Percentiles rank a stretch among this genome's conserved stretches.
Evolutionary conservation across 1,284 basidiomycete genomes (phyloP).

Genomic region (Sanghuangporus baumii): DNA sequence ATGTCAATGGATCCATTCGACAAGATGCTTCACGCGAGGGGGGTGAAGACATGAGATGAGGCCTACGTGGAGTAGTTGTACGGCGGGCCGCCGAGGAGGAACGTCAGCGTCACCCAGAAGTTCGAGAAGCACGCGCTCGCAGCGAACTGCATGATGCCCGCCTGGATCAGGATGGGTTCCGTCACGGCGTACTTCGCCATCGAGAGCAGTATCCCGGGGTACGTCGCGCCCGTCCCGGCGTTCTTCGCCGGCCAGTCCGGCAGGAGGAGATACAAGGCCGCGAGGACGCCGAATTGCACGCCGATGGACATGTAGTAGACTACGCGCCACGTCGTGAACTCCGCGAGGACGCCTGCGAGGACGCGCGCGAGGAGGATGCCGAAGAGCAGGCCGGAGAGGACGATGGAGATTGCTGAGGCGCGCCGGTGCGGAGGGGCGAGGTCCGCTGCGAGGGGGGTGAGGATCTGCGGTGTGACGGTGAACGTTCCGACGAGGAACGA

Average conservation of each 20-base stretch:
- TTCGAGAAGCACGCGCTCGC: slow-evolving; percentile 53
- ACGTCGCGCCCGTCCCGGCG: slow-evolving; percentile 40
- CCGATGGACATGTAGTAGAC: slow-evolving; percentile 65
- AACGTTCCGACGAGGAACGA: slow-evolving; percentile 52
- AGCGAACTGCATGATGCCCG: slow-evolving; percentile 49
- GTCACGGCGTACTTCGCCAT: slow-evolving; percentile 66
- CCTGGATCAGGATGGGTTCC: slow-evolving; percentile 65
- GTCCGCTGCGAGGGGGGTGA: slow-evolving; percentile 62
- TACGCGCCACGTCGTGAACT: slow-evolving; percentile 56
- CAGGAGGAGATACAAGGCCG: slow-evolving; percentile 49
- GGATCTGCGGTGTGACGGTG: slow-evolving; percentile 52
- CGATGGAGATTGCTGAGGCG: slow-evolving; percentile 59
- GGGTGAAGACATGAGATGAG: slow-evolving; percentile 31
- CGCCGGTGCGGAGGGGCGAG: slow-evolving; percentile 58
- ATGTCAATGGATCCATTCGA: too few relatives aligned
- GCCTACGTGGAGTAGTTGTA: slow-evolving; percentile 67
- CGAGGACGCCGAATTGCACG: slow-evolving; percentile 45
- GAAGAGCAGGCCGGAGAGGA: slow-evolving; percentile 61
- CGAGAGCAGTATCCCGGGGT: slow-evolving; percentile 54
- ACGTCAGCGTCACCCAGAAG: slow-evolving; percentile 72
- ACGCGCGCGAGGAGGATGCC: slow-evolving; percentile 70
- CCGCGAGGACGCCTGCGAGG: slow-evolving; percentile 58
- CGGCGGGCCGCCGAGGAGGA: slow-evolving; percentile 58
- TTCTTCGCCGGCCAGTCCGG: slow-evolving; percentile 73
- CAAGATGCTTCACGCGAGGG: too few relatives aligned